phyloP scores from a whole-genome alignment of 768 basidiomycete species.

The Panaeolus cyanescens region DNA sequence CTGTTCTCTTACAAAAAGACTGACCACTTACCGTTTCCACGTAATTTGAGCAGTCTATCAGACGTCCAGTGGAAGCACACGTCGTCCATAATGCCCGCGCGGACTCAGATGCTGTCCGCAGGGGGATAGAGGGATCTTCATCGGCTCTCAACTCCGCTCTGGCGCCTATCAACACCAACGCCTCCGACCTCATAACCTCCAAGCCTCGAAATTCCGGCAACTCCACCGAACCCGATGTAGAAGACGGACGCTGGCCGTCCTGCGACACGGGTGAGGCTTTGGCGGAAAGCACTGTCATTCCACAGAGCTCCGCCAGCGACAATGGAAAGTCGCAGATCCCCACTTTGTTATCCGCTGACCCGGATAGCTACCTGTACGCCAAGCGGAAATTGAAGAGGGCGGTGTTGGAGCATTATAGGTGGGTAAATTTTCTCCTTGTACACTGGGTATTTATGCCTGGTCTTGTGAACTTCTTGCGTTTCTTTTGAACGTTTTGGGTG shows the following conservation, averaged over 20 bases:
- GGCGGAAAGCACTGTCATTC: background rate
- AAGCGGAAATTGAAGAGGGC: slow-evolving; percentile 86
- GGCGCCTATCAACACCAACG: background rate
- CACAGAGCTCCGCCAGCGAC: background rate
- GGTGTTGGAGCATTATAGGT: slow-evolving; percentile 82
- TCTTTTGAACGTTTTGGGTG: background rate
- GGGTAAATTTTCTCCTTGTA: slow-evolving; percentile 10
- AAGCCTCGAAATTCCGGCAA: background rate
- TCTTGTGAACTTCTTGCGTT: background rate
- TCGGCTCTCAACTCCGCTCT: background rate
- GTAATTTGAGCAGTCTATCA: background rate
- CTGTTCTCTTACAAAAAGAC: too few species aligned
- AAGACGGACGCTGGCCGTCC: background rate
- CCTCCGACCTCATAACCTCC: background rate
- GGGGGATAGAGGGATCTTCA: background rate
- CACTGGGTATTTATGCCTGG: background rate
- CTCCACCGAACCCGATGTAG: background rate
- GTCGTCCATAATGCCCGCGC: background rate
- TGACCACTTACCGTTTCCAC: background rate
- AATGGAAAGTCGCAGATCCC: background rate
- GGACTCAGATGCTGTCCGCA: background rate
- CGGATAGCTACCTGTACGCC: slow-evolving; percentile 82
- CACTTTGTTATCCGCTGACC: slow-evolving; percentile 43
- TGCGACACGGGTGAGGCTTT: background rate
- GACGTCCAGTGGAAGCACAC: background rate